Percentiles rank a stretch among this genome's conserved stretches.
These are phyloP conservation scores for Boletus edulis DNA, from an alignment of 768 basidiomycete species.

Conservation along the genomic window DNA sequence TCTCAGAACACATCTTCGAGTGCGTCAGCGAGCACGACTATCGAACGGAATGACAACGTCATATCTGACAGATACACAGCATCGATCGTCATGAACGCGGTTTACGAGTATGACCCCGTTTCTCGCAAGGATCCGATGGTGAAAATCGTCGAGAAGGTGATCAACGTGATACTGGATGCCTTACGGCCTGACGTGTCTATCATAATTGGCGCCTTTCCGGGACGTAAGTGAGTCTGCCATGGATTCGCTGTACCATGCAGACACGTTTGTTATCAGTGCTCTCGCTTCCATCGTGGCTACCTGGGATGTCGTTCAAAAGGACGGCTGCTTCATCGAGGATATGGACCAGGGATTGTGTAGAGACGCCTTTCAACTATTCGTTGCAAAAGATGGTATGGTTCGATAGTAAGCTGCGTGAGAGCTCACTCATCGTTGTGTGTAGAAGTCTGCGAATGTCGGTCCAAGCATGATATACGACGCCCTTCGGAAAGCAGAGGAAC, in stretches of 20 bases:
- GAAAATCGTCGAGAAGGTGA: slow-evolving; percentile 4
- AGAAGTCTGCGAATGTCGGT: slow-evolving; percentile 2
- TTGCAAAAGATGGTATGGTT: slow-evolving; percentile 7
- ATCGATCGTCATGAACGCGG: slow-evolving; percentile 10
- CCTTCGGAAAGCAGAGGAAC: slow-evolving; percentile 2
- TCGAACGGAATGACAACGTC: not conserved
- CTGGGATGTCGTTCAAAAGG: slow-evolving; percentile 11
- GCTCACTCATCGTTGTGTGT: not conserved
- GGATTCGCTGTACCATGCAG: not conserved
- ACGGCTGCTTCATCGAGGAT: not conserved
- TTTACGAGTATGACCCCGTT: slow-evolving; percentile 15
- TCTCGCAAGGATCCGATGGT: slow-evolving; percentile 9
- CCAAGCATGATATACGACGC: slow-evolving; percentile 7
- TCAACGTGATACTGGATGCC: slow-evolving; percentile 3
- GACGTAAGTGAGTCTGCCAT: slow-evolving; percentile 1
- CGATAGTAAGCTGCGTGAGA: not conserved
- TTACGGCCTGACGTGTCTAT: slow-evolving; percentile 8
- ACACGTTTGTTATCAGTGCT: not conserved
- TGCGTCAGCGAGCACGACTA: not conserved
- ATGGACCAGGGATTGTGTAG: slow-evolving; percentile 8
- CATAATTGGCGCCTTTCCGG: slow-evolving; percentile 12
- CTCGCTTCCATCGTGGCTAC: slow-evolving; percentile 10
- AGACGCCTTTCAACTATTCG: slow-evolving; percentile 6
- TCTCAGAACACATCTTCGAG: slow-evolving; percentile 34
- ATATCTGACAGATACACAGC: slow-evolving; percentile 7